Evolutionary conservation across 352 stramenopile genomes (phyloP), one percentile per base, ranked within the genome.

Genomic region (Globisporangium nagaii): DNA sequence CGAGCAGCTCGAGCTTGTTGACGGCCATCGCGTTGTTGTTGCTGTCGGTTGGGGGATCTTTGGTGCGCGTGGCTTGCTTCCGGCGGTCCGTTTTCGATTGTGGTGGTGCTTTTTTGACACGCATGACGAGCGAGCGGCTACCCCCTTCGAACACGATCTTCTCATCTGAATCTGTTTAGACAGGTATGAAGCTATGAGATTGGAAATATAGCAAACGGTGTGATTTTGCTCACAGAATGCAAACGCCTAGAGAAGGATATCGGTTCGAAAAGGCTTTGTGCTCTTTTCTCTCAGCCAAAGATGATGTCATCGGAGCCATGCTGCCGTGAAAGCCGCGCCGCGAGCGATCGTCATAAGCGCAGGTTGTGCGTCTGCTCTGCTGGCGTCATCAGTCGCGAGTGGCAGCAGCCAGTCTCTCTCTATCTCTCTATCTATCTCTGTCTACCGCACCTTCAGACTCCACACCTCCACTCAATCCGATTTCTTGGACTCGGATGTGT

Each of bases 1-100:
- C 65, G 15, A 86, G 63, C 47, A 85, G 53, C 45, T 86, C 78
- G 47, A 84, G 56, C 49, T 74, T 80, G 57, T 81, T 80, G 31
- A 65, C 65, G 72, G 84, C 83, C 27, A 44, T 53, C 19, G 36
- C 22, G 39, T 35, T n/a, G 17, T 19, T 50, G 25, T 19, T 15
- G 8, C 17, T 24, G 22, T 25, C 15, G 19, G 9, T 27, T 24
- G 35, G 36, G 15, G 22, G 31, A 37, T 42, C 20, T 45, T 45
- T 15, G 8, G 27, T 13, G n/a, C n/a, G n/a, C n/a, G n/a, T 25
- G 6, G n/a, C 11, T 45, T 43, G 22, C 35, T 55, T 66, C 51
- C 35, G 41, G 25, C 28, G 39, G 31, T 60, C 46, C 53, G 44
- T n/a, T 43, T 55, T 58, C 25, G 22, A 44, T 51, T 63, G 42